These are phyloP conservation scores for Odontarrhena argentea DNA, from an alignment of 345 rosid genomes.

Conservation along the genomic window DNA sequence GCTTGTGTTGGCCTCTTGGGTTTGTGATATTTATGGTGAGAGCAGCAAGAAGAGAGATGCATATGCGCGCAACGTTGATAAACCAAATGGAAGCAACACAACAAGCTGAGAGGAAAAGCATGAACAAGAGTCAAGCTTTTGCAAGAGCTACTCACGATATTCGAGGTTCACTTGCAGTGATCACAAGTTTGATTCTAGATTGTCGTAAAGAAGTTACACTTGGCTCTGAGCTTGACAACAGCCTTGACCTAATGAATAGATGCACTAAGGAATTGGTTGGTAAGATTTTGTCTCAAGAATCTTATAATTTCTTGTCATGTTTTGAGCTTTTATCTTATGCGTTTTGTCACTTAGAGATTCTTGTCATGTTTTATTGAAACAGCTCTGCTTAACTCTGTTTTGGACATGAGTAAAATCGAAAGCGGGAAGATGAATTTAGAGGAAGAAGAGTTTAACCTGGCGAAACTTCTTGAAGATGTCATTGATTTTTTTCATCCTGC, in stretches of 20 bases:
- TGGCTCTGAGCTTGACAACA: conserved; percentile 49
- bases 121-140: conserved; percentile 71
- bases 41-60: conserved; percentile 54
- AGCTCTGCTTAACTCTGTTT: conserved; percentile 66
- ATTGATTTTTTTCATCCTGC: conserved; percentile 62
- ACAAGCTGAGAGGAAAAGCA: conserved; percentile 71
- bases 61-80: conserved; percentile 51
- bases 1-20: conserved; percentile 38
- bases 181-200: conserved; percentile 58
- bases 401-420: conserved; percentile 81
- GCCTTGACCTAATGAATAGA: conserved; percentile 49
- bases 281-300: conserved; percentile 34
- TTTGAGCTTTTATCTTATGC: conserved; percentile 1
- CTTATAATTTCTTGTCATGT: background rate
- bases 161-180: conserved; percentile 62
- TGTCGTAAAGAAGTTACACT: conserved; percentile 45
- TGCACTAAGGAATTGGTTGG: conserved; percentile 65
- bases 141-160: conserved; percentile 84
- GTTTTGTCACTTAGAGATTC: background rate
- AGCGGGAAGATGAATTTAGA: conserved; percentile 75
- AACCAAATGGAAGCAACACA: conserved; percentile 80
- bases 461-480: conserved; percentile 57
- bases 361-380: conserved; percentile 23
- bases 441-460: conserved; percentile 68
- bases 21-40: conserved; percentile 45